A percentile compares a stretch with the other conserved stretches of the same genome.
Evolutionary conservation across 2,329 filamentous ascomycete genomes (phyloP).

Genomic region (Sclerotinia subarctica): DNA sequence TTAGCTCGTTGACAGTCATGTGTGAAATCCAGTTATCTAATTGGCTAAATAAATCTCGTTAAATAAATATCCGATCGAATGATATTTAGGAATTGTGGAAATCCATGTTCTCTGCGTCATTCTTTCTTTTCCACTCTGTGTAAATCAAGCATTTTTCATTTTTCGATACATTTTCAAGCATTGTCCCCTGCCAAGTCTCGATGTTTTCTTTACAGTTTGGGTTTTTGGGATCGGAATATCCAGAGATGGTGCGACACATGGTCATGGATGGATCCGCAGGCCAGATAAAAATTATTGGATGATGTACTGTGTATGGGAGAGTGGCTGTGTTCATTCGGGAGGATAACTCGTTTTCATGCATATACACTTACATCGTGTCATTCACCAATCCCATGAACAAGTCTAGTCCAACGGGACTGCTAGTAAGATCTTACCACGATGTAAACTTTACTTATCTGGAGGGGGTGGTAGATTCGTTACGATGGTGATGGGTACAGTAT

Average conservation of each 20-base stretch:
- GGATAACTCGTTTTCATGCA: too few species aligned
- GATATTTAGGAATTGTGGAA: not conserved
- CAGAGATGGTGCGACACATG: slow-evolving; percentile 16
- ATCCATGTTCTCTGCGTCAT: slow-evolving; percentile 8
- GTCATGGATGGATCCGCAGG: not conserved
- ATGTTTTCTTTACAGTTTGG: not conserved
- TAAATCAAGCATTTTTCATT: not conserved
- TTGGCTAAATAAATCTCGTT: not conserved
- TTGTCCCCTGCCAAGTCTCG: slow-evolving; percentile 16
- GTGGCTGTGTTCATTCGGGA: too few species aligned
- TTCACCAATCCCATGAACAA: too few species aligned
- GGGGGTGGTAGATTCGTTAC: too few species aligned
- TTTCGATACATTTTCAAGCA: not conserved
- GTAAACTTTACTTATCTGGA: too few species aligned
- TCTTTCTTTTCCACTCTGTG: not conserved
- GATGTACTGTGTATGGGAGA: too few species aligned
- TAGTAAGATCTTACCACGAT: too few species aligned
- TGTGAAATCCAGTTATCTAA: not conserved
- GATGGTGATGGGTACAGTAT: too few species aligned
- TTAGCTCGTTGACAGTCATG: not conserved
- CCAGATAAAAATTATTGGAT: not conserved
- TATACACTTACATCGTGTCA: too few species aligned
- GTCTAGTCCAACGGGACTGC: too few species aligned
- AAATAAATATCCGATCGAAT: not conserved
- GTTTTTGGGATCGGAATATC: not conserved